A percentile compares a stretch with the other conserved stretches of the same genome.
Evolutionary conservation across 1,284 basidiomycete species (phyloP).

Genomic region (Heliocybe sulcata): DNA sequence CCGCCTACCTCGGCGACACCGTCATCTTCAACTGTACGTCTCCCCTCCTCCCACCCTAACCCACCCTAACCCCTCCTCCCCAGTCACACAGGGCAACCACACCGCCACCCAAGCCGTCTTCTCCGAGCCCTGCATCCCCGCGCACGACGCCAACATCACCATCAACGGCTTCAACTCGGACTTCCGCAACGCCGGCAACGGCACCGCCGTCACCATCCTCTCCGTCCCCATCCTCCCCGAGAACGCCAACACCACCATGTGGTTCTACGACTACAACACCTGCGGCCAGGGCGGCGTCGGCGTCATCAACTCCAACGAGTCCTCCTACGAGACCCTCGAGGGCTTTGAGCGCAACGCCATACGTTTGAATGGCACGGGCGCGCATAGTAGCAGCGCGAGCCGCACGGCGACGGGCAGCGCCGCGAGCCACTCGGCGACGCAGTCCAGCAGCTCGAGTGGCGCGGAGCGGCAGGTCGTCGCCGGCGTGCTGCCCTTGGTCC

Average conservation of each 20-base stretch:
- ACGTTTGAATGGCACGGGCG: slow-evolving; percentile 40
- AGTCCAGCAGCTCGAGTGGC: slow-evolving; percentile 3
- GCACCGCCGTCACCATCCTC: slow-evolving; percentile 35
- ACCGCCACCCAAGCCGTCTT: slow-evolving; percentile 51
- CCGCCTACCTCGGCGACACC: slow-evolving; percentile 37
- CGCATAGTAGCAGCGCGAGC: slow-evolving; percentile 15
- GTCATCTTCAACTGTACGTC: slow-evolving; percentile 48
- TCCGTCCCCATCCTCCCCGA: slow-evolving; percentile 31
- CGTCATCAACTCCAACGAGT: slow-evolving; percentile 48
- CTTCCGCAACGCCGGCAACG: slow-evolving; percentile 41
- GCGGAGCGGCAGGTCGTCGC: slow-evolving; percentile 5
- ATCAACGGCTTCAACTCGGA: slow-evolving; percentile 54
- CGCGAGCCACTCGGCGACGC: slow-evolving; percentile 8
- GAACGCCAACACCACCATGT: slow-evolving; percentile 39
- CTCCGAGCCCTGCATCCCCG: slow-evolving; percentile 40
- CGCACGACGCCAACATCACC: slow-evolving; percentile 34
- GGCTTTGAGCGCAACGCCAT: slow-evolving; percentile 50
- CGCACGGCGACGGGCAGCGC: slow-evolving; percentile 13
- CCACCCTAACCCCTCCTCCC: not conserved
- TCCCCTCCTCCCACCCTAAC: not conserved
- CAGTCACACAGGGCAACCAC: slow-evolving; percentile 51
- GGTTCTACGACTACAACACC: slow-evolving; percentile 52
- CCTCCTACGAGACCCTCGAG: slow-evolving; percentile 38
- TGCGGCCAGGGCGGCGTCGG: slow-evolving; percentile 54
- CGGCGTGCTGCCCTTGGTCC: slow-evolving; percentile 10